A percentile compares a stretch with the other conserved stretches of the same genome.
Conservation (phyloP, 2,329 filamentous ascomycete species). For the Cryphonectria carpinicola region DNA sequence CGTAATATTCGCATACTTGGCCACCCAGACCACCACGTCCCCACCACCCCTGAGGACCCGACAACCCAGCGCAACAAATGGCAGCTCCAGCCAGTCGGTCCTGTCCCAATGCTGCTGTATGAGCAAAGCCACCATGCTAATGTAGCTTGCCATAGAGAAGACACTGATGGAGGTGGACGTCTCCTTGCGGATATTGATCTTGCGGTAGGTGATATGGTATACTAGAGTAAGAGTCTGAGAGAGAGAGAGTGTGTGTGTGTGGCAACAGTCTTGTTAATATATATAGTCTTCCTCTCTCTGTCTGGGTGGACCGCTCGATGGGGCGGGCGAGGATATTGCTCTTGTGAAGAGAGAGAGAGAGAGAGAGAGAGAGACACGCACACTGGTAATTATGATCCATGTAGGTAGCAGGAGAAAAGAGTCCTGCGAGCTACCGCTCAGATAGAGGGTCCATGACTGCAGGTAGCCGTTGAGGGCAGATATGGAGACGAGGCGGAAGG, state of each 20-base stretch:
- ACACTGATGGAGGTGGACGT: constrained; percentile 77
- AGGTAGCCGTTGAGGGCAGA: constrained; percentile 76
- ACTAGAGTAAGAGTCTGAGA: constrained; percentile 69
- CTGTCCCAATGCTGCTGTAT: constrained; percentile 67
- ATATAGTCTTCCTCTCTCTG: background rate
- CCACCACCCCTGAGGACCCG: constrained; percentile 42
- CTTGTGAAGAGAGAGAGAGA: constrained; percentile 18
- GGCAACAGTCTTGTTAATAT: background rate
- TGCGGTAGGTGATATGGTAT: constrained; percentile 78
- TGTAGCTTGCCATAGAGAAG: constrained; percentile 76
- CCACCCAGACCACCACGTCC: constrained; percentile 34
- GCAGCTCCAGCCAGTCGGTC: constrained; percentile 63
- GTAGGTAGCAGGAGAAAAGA: constrained; percentile 73
- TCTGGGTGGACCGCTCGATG: background rate
- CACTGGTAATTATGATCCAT: constrained; percentile 78
- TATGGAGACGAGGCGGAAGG: constrained; percentile 77
- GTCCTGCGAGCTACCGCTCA: constrained; percentile 72
- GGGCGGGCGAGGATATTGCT: background rate
- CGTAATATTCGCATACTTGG: constrained; percentile 38
- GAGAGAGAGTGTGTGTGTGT: background rate
- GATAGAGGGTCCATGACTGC: constrained; percentile 71
- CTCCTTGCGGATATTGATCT: constrained; percentile 79
- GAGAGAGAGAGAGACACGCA: constrained; percentile 42
- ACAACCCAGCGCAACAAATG: constrained; percentile 54
- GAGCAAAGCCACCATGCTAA: constrained; percentile 73